These are phyloP conservation scores for Boletellus ananas DNA, from an alignment of 768 basidiomycete genomes.

Conservation along the genomic window DNA sequence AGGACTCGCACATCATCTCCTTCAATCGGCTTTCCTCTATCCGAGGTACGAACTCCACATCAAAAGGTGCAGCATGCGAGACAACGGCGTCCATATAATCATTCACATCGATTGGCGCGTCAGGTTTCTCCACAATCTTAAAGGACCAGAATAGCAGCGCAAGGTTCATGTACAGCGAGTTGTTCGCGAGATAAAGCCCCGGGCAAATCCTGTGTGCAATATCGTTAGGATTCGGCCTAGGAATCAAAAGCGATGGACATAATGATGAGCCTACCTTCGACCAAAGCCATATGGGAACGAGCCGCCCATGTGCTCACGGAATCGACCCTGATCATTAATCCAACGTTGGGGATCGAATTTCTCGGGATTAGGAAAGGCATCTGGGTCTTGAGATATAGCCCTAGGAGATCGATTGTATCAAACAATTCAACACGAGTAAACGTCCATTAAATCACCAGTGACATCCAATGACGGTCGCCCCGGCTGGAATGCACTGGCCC, in stretches of 20 bases:
- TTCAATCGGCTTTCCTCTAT: constrained; percentile 12
- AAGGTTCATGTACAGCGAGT: constrained; percentile 59
- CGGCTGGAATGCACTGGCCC: constrained; percentile 21
- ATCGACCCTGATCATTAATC: constrained; percentile 38
- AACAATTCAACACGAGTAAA: neutral
- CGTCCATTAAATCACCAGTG: constrained; percentile 11
- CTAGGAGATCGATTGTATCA: neutral
- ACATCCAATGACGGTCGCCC: constrained; percentile 19
- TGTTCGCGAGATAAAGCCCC: constrained; percentile 47
- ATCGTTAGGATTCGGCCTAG: neutral
- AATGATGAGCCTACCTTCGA: constrained; percentile 24
- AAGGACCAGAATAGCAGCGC: constrained; percentile 63
- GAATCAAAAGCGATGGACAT: neutral
- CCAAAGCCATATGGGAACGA: constrained; percentile 52
- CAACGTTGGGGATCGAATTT: constrained; percentile 54
- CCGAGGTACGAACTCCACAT: constrained; percentile 50
- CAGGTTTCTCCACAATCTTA: constrained; percentile 43
- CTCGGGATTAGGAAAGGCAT: constrained; percentile 35
- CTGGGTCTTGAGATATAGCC: constrained; percentile 24
- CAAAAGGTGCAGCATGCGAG: constrained; percentile 54
- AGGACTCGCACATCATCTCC: constrained; percentile 4
- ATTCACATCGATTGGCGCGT: constrained; percentile 50
- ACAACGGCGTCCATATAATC: constrained; percentile 55
- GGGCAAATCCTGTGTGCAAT: constrained; percentile 47
- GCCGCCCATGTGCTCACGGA: constrained; percentile 41